Evolutionary conservation across 805 yeast species (phyloP).

Genomic region (Nakazawaea molendinolei): DNA sequence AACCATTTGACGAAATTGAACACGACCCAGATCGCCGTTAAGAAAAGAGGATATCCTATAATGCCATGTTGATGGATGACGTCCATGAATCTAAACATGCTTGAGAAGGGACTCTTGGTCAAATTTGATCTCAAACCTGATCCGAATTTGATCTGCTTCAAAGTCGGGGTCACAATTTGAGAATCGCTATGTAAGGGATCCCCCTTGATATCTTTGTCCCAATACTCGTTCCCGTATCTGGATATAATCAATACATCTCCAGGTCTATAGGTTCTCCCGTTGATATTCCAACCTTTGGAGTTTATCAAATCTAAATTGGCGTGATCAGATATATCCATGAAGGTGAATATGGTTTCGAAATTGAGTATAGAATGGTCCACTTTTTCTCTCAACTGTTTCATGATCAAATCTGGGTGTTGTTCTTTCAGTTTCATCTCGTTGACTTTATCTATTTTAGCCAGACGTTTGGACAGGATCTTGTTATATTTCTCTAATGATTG

Average conservation of each 20-base stretch:
- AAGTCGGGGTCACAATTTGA: conserved; percentile 28
- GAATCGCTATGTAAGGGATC: conserved; percentile 25
- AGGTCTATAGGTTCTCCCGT: conserved; percentile 24
- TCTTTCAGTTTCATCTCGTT: conserved; percentile 35
- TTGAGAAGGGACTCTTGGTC: conserved; percentile 37
- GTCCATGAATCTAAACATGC: conserved; percentile 34
- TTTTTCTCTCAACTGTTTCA: conserved; percentile 44
- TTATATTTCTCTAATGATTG: conserved; percentile 36
- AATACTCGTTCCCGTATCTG: conserved; percentile 26
- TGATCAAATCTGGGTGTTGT: conserved; percentile 35
- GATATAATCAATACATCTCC: conserved; percentile 57
- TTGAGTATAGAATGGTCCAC: conserved; percentile 35
- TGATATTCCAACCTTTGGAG: conserved; percentile 29
- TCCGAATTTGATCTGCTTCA: conserved; percentile 33
- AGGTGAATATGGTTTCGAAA: conserved; percentile 37
- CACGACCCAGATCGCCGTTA: conserved; percentile 6
- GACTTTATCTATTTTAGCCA: conserved; percentile 37
- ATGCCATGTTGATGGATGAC: conserved; percentile 36
- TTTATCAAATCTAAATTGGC: conserved; percentile 22
- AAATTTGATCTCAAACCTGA: conserved; percentile 21
- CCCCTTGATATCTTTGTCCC: conserved; percentile 30
- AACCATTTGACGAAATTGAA: neutral
- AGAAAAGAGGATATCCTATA: conserved; percentile 30
- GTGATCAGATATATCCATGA: conserved; percentile 39
- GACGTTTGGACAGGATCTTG: conserved; percentile 28